Conservation (phyloP, 176 grass and related monocot species). For the Rhynchospora tenuis region DNA sequence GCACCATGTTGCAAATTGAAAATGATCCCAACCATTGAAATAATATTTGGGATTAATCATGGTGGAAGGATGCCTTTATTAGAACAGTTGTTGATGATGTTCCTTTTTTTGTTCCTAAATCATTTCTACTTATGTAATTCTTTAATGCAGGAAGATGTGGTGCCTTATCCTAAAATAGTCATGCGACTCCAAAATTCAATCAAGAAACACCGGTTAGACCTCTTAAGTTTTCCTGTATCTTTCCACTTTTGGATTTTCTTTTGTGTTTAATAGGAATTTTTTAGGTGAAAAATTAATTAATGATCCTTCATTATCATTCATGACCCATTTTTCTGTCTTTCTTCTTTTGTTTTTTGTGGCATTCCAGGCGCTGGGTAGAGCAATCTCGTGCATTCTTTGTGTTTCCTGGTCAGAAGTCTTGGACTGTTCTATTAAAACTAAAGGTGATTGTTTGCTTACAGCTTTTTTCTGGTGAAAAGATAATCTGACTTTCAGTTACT, state of each 20-base stretch:
- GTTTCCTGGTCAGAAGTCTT: slow-evolving; percentile 47
- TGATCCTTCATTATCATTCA: not conserved
- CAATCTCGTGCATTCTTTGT: slow-evolving; percentile 59
- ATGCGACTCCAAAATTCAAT: slow-evolving; percentile 59
- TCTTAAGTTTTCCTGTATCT: not conserved
- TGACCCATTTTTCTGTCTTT: not conserved
- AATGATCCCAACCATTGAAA: not conserved
- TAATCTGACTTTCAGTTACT: not conserved
- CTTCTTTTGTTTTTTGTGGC: slow-evolving; percentile 15
- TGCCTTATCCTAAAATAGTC: slow-evolving; percentile 71
- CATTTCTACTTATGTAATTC: not conserved
- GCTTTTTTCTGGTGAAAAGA: not conserved
- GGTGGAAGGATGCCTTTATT: not conserved
- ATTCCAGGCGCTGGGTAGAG: slow-evolving; percentile 66
- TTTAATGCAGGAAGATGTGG: slow-evolving; percentile 46
- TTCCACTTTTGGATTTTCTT: not conserved
- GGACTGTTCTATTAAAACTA: slow-evolving; percentile 55
- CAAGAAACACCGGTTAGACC: slow-evolving; percentile 60
- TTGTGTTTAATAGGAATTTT: not conserved
- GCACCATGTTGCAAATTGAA: not conserved
- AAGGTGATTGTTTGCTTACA: slow-evolving; percentile 41
- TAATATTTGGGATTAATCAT: not conserved
- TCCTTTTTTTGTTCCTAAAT: not conserved
- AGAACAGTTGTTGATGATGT: not conserved
- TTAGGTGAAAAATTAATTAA: not conserved